phyloP scores from a whole-genome alignment of 1,284 basidiomycete species.

The Acaromyces ingoldii region DNA sequence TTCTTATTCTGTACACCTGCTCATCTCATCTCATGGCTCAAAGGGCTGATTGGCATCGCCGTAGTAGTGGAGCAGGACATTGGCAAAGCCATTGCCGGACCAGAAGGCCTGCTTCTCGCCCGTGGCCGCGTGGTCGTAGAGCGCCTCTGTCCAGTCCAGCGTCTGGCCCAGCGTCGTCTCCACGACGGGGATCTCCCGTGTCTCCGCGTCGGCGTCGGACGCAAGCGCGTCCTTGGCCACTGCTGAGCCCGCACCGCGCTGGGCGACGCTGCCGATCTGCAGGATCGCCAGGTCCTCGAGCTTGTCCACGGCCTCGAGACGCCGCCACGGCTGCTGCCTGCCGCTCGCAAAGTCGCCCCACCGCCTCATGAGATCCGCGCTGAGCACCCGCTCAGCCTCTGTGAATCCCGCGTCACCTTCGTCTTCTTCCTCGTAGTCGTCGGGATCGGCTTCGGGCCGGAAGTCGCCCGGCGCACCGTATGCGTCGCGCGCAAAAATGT shows the following conservation, averaged over 20 bases:
- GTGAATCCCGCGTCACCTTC: not conserved
- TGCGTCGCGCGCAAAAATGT: constrained; percentile 4
- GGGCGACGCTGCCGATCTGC: not conserved
- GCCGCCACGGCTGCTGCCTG: constrained; percentile 1
- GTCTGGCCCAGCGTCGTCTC: not conserved
- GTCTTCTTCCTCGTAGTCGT: not conserved
- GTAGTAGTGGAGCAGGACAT: constrained; percentile 1
- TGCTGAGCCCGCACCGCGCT: not conserved
- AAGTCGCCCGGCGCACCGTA: not conserved
- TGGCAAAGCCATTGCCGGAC: not conserved
- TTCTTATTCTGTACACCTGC: too few relatives aligned
- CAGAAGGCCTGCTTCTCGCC: not conserved
- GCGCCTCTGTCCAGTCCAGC: not conserved
- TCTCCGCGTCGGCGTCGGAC: not conserved
- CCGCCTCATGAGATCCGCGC: not conserved
- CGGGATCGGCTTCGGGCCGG: not conserved
- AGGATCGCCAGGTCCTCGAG: not conserved
- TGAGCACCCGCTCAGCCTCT: not conserved
- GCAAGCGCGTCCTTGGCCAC: not conserved
- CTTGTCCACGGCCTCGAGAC: too few relatives aligned
- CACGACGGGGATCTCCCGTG: not conserved
- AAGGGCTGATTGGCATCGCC: not conserved
- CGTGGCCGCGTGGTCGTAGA: not conserved
- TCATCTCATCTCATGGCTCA: not conserved
- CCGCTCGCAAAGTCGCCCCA: not conserved